Evolutionary conservation across 163 green algal species (phyloP), one percentile per base, ranked within the genome.

Genomic region (Picocystis sp.): DNA sequence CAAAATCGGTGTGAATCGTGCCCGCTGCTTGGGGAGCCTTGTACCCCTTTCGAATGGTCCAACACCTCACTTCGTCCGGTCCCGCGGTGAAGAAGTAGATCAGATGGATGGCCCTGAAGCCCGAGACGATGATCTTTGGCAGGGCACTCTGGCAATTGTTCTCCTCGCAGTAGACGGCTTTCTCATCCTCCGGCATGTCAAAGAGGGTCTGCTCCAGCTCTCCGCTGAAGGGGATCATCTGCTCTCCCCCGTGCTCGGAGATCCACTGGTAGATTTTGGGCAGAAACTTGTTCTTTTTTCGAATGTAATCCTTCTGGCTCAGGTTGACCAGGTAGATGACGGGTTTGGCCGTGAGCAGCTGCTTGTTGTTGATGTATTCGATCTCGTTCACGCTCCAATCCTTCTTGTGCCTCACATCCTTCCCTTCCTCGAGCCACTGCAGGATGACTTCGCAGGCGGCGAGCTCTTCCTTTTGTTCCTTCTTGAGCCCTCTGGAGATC

Each of bases 71-170:
- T 70, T 99, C 90, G 52, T 93, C 81, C 33, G 77, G 64, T 11
- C 90, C 90, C 6, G 84, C 84, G 2, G 90, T 99, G 80, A 99
- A 99, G 79, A 96, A 99, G 70, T 98, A 98, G 64, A 99, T 97
- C 33, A 99, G 73, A 56, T 94, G 71, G 50, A 96, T 82, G 21
- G 73, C 68, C 21, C 57, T 58, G 73, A 94, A 97, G 23, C 87
- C 90, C 0, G 82, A 86, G 25, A 81, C 87, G 67, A 97, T 88
- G 67, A 96, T 96, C 73, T 97, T 96, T 29, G 78, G 73, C 58
- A 95, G 66, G 29, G 72, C 78, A 12, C 71, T 83, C 15, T 50
- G 61, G 13, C 52, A 45, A 3, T 10, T 58, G 14, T 59, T 53
- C 64, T 87, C 75, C 69, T 88, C 80, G 67, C 71, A 82, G 63